Base-by-base conservation (phyloP, 2,329 filamentous ascomycete genomes). In the Aspergillus sp. region DNA sequence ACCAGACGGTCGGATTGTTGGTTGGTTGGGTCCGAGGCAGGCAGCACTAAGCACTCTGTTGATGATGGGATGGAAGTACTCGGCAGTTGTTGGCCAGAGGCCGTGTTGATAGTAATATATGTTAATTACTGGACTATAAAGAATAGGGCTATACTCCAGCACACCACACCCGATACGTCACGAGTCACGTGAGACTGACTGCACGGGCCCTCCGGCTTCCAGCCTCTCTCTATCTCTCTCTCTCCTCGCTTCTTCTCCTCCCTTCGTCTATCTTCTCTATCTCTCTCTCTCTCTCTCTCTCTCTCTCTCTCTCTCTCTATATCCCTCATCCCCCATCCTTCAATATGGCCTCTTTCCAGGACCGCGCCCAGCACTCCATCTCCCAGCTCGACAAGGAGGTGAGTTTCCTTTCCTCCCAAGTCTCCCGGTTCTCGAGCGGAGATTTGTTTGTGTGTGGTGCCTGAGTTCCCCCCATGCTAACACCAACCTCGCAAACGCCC, bases 361-460 rank as follows among this genome's bases (percentile, higher is more conserved):
- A 78, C 51, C 68, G 69, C 59, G 71, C 72, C 49, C 72, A 77
- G 63, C 69, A 78, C 58, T 68, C 75, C 47, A 70, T 80, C 49
- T 72, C 72, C 48, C 74, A 78, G 66, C 73, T 80, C 55, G 76
- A 80, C 67, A 80, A 80, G 64, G 74, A 77, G 71, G 74, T 78
- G 58, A 48, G 68, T 58, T 37, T n/a, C n/a, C n/a, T n/a, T n/a
- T n/a, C n/a, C n/a, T n/a, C n/a, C n/a, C n/a, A n/a, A n/a, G n/a
- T n/a, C n/a, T n/a, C n/a, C n/a, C n/a, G n/a, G n/a, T n/a, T n/a
- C n/a, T n/a, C n/a, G n/a, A n/a, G n/a, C n/a, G n/a, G n/a, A n/a
- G n/a, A n/a, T n/a, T n/a, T n/a, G n/a, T n/a, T 44, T 40, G 39
- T 44, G 39, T 36, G 45, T 40, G 41, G 47, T 42, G 45, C 39